Evolutionary conservation across 129 eudicot species (phyloP).

Genomic region (Chrysanthemum seticuspe): DNA sequence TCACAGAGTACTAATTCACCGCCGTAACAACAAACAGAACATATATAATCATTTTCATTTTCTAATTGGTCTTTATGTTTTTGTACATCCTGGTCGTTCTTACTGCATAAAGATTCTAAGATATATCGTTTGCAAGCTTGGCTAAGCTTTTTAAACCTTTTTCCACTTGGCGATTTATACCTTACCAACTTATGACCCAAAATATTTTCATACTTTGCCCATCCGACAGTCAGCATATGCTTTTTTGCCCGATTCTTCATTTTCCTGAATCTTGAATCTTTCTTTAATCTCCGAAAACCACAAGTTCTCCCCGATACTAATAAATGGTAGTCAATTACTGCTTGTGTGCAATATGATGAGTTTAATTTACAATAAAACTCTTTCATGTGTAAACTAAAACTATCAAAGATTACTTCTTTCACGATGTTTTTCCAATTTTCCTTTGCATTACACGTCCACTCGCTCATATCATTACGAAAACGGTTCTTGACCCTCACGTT

Average conservation of each 20-base stretch:
- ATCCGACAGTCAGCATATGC: too few species aligned
- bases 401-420: constrained; percentile 35
- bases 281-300: constrained; percentile 1
- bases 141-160: too few species aligned
- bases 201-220: too few species aligned
- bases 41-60: constrained; percentile 46
- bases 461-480: constrained; percentile 32
- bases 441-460: constrained; percentile 48
- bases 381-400: constrained; percentile 33
- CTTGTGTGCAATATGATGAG: constrained; percentile 32
- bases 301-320: background rate
- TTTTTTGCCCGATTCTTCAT: too few species aligned
- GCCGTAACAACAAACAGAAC: constrained; percentile 62
- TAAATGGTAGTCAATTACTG: constrained; percentile 36
- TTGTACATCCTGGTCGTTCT: too few species aligned
- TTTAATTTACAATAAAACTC: constrained; percentile 27
- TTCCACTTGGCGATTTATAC: too few species aligned
- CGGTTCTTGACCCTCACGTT: constrained; percentile 41
- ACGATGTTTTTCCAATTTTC: constrained; percentile 48
- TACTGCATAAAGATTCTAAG: too few species aligned
- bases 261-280: constrained; percentile 9
- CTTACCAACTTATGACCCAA: too few species aligned
- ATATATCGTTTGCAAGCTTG: too few species aligned
- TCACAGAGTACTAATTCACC: constrained; percentile 71
- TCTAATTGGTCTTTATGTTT: too few species aligned